Evolutionary conservation across 495 filamentous ascomycete genomes (phyloP).

Genomic region (Antarctomyces pellizariae): DNA sequence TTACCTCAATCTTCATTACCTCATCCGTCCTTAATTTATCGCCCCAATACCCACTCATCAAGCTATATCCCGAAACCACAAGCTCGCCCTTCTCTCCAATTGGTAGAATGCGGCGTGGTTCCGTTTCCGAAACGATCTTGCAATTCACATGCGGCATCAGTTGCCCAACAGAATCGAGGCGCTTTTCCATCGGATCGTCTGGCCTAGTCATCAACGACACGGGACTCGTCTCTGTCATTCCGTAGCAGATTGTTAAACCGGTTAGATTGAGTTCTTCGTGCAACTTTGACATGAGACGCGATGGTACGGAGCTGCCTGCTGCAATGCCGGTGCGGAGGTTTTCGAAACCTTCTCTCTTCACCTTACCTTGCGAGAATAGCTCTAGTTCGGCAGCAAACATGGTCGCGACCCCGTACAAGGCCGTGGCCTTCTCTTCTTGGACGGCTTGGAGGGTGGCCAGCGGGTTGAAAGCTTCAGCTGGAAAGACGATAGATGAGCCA

Average conservation of each 20-base stretch:
- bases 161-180: conserved; percentile 53
- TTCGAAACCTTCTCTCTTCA: conserved; percentile 34
- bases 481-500: conserved; percentile 65
- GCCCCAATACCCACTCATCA: conserved; percentile 82
- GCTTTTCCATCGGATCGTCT: conserved; percentile 53
- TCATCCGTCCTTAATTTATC: conserved; percentile 44
- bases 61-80: conserved; percentile 59
- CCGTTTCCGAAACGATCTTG: conserved; percentile 51
- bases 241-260: conserved; percentile 87
- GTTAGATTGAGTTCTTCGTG: conserved; percentile 54
- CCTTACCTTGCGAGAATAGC: conserved; percentile 31
- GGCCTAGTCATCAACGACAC: conserved; percentile 79
- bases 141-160: conserved; percentile 53
- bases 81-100: conserved; percentile 54
- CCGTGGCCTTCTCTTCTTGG: conserved; percentile 55
- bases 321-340: conserved; percentile 72
- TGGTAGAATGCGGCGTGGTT: conserved; percentile 32
- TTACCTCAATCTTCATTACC: conserved; percentile 29
- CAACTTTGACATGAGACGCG: conserved; percentile 62
- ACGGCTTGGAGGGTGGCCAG: conserved; percentile 41
- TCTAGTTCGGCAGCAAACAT: conserved; percentile 88
- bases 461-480: conserved; percentile 71
- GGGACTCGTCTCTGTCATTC: conserved; percentile 95
- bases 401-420: conserved; percentile 80
- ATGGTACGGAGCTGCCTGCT: conserved; percentile 67